Conservation (phyloP, 225 moss, liverwort and hornwort species). For the Sphagnum contortum region DNA sequence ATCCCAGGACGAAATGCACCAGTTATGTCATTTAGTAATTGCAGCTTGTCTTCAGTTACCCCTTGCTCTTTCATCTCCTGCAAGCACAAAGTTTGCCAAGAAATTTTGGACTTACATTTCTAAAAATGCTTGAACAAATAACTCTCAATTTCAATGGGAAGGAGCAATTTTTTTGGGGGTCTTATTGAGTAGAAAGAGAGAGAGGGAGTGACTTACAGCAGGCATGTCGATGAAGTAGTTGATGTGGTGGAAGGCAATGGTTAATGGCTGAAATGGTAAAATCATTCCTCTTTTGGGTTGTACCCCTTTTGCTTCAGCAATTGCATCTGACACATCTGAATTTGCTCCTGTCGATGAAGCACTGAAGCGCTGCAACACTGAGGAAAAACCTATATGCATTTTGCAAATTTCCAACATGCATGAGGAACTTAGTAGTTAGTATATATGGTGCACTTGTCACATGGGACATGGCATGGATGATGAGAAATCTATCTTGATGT, state of each 20-base stretch:
- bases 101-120: too few relatives aligned
- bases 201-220: constrained; percentile 15
- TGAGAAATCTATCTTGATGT: too few relatives aligned
- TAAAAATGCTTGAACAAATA: too few relatives aligned
- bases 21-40: constrained; percentile 41
- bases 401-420: too few relatives aligned
- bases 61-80: constrained; percentile 59
- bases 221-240: constrained; percentile 62
- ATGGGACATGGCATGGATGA: too few relatives aligned
- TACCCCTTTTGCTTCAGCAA: constrained; percentile 28
- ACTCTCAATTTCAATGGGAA: neutral
- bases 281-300: constrained; percentile 43
- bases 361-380: too few relatives aligned
- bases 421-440: too few relatives aligned
- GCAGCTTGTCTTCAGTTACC: constrained; percentile 26
- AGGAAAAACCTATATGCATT: too few relatives aligned
- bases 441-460: too few relatives aligned
- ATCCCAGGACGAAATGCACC: constrained; percentile 50
- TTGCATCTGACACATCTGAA: constrained; percentile 34
- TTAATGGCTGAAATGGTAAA: constrained; percentile 40
- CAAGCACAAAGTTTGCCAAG: neutral
- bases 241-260: constrained; percentile 54
- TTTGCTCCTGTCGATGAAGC: neutral
- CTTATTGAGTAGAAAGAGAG: neutral
- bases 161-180: too few relatives aligned